phyloP scores from a whole-genome alignment of 441 rosid species.

The Pelargonium australe region DNA sequence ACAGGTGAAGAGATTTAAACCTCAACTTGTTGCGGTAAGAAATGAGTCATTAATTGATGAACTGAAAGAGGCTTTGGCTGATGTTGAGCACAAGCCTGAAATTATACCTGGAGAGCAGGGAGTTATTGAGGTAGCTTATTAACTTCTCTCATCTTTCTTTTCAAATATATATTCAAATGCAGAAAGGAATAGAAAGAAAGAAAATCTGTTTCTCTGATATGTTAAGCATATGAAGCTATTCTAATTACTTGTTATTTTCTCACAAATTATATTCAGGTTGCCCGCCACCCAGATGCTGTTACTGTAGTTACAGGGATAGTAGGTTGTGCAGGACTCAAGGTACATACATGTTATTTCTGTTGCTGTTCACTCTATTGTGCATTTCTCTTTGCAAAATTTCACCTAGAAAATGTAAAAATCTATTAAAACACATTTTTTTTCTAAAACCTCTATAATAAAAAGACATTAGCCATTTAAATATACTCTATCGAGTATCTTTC shows the following conservation, averaged over 20 bases:
- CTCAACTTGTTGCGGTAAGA: constrained; percentile 72
- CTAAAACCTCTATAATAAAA: neutral
- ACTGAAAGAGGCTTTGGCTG: constrained; percentile 77
- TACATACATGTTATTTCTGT: constrained; percentile 9
- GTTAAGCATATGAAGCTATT: neutral
- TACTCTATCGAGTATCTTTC: neutral
- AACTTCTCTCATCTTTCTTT: neutral
- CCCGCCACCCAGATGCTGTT: constrained; percentile 85
- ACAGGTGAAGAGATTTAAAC: constrained; percentile 79
- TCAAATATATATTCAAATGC: neutral
- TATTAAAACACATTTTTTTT: too few relatives aligned
- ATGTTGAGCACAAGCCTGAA: constrained; percentile 67
- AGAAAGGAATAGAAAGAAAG: neutral
- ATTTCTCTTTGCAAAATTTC: neutral
- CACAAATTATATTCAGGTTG: constrained; percentile 48
- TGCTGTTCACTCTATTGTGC: neutral
- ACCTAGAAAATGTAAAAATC: neutral
- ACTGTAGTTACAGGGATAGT: constrained; percentile 88
- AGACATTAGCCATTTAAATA: neutral
- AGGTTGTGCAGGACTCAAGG: constrained; percentile 94
- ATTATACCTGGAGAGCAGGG: constrained; percentile 88
- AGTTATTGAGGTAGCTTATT: constrained; percentile 50
- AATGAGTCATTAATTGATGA: constrained; percentile 62
- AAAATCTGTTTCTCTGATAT: too few relatives aligned
- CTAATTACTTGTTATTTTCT: neutral